phyloP scores from a whole-genome alignment of 1,139 yeast genomes.

The Trichomonascaceae sp. region DNA sequence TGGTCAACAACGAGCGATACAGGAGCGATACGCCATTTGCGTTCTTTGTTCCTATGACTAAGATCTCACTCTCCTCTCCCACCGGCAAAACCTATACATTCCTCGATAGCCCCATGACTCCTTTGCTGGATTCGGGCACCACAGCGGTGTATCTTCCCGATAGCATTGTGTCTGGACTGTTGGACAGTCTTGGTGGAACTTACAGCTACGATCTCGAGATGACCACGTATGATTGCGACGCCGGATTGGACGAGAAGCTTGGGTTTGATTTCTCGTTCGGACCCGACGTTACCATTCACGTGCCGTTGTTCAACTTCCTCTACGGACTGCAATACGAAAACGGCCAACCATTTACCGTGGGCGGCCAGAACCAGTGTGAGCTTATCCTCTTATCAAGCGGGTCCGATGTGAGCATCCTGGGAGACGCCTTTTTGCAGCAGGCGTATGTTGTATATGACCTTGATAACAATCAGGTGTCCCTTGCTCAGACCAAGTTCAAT shows the following conservation, averaged over 20 bases:
- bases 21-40: too few species aligned
- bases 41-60: too few species aligned
- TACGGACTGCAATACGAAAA: too few species aligned
- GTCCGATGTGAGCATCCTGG: slow-evolving; percentile 31
- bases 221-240: slow-evolving; percentile 7
- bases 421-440: slow-evolving; percentile 58
- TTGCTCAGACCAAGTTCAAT: slow-evolving; percentile 43
- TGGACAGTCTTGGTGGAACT: slow-evolving; percentile 14
- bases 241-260: too few species aligned
- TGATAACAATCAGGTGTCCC: slow-evolving; percentile 45
- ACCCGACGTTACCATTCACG: slow-evolving; percentile 1
- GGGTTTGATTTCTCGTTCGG: too few species aligned
- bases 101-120: slow-evolving; percentile 1
- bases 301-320: slow-evolving; percentile 8
- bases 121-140: slow-evolving; percentile 27
- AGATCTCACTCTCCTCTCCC: too few species aligned
- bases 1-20: too few species aligned
- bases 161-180: slow-evolving; percentile 10
- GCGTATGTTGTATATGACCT: slow-evolving; percentile 68
- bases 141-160: slow-evolving; percentile 22
- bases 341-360: too few species aligned
- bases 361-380: slow-evolving; percentile 1
- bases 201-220: slow-evolving; percentile 7
- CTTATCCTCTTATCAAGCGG: slow-evolving; percentile 4
- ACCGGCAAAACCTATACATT: too few species aligned